phyloP scores from a whole-genome alignment of 352 stramenopile species.

The Saprolegnia parasitica region DNA sequence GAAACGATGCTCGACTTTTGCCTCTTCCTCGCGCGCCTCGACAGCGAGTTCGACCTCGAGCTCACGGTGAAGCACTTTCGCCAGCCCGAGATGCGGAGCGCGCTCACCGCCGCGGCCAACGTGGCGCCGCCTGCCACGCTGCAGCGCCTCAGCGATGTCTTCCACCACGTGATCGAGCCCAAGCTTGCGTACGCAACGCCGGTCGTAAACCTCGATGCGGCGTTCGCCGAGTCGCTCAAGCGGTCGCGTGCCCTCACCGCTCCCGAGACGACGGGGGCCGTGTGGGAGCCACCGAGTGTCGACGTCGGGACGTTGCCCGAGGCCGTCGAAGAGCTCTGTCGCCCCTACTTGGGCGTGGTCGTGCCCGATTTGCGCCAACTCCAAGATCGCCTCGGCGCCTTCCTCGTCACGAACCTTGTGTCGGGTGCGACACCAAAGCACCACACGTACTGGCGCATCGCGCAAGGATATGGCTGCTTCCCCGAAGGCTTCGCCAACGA shows the following conservation, averaged over 20 bases:
- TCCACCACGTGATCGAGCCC: neutral
- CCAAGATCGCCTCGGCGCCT: neutral
- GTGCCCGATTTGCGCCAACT: neutral
- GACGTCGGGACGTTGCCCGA: neutral
- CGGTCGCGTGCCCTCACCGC: neutral
- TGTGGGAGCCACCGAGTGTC: conserved; percentile 3
- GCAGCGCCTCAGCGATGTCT: neutral
- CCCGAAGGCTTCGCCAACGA: neutral
- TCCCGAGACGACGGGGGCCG: neutral
- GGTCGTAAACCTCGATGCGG: neutral
- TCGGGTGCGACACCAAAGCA: neutral
- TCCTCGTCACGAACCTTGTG: neutral
- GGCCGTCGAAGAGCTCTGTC: neutral
- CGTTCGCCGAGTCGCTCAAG: neutral
- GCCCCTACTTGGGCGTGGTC: neutral
- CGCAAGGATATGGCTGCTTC: neutral
- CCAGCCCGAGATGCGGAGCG: neutral
- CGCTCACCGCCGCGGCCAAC: neutral
- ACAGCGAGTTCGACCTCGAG: neutral
- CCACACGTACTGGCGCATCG: neutral
- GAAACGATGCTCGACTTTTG: neutral
- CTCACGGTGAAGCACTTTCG: neutral
- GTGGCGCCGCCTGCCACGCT: neutral
- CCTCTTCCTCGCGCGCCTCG: neutral
- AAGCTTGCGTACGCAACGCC: conserved; percentile 1